Conservation (phyloP, 805 yeast species). For the Wilhelminamyces savonicus region DNA sequence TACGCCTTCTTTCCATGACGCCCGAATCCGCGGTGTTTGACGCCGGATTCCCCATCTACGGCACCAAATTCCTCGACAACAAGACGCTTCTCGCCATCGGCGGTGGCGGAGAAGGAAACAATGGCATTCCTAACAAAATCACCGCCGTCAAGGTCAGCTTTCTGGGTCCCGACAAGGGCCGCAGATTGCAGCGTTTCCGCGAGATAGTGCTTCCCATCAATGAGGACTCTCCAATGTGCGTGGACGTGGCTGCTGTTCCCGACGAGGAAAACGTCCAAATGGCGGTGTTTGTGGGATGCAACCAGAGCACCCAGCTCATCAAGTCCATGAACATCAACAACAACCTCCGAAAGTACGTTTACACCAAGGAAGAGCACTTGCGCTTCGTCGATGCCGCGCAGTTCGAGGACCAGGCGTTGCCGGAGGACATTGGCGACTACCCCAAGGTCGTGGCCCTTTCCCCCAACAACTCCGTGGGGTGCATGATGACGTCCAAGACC, state of each 20-base stretch:
- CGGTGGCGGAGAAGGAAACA: conserved; percentile 93
- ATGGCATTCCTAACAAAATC: conserved; percentile 81
- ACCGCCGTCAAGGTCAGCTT: conserved; percentile 59
- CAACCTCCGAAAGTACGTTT: conserved; percentile 64
- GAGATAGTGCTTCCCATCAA: conserved; percentile 54
- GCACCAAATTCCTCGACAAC: conserved; percentile 62
- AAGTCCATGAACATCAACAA: conserved; percentile 54
- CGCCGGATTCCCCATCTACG: conserved; percentile 74
- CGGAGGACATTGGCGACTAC: conserved; percentile 42
- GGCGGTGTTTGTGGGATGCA: conserved; percentile 66
- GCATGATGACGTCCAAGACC: conserved; percentile 58
- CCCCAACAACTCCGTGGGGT: conserved; percentile 55
- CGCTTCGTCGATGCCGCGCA: conserved; percentile 57
- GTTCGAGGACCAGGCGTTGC: conserved; percentile 38
- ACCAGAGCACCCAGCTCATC: conserved; percentile 56
- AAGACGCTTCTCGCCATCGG: conserved; percentile 69
- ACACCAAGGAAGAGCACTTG: conserved; percentile 50
- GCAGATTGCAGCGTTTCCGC: conserved; percentile 49
- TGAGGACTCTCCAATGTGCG: conserved; percentile 85
- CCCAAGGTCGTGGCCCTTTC: conserved; percentile 58
- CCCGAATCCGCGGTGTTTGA: no score
- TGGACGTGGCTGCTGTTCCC: conserved; percentile 42
- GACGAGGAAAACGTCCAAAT: conserved; percentile 29
- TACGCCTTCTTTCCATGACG: no score
- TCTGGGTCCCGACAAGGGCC: conserved; percentile 33